Base-by-base conservation (phyloP, 805 yeast genomes). In the Saturnispora kantuleensis region DNA sequence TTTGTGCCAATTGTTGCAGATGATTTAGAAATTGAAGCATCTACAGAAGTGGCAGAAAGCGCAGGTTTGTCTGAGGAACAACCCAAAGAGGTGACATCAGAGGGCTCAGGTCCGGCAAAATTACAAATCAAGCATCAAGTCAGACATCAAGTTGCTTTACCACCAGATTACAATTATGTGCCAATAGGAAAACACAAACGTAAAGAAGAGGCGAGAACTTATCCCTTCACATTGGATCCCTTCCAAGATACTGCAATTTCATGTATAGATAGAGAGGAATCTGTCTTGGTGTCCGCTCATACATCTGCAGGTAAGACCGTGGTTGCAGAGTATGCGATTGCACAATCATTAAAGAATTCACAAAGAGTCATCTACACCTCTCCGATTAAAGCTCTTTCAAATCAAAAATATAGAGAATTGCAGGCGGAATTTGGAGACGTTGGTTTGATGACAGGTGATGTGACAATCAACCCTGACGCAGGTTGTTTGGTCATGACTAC, bases 251-350 rank as follows among this genome's bases (percentile, higher is more conserved):
- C 96, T 15, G 84, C 97, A 12, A 82, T 93, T 50, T 88, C 96
- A 10, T 90, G 97, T 66, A 93, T 93, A 51, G 97, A 93, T 62
- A 74, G 97, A 59, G 77, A 80, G 54, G 97, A 90, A 65, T 83
- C 95, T 1, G 99, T 93, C 18, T 71, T 93, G 54, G 98, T 93
- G 5, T 88, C 97, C 31, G 99, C 99, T 9, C 97, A 88, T 57
- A 89, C 97, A 0, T 88, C 96, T 41, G 97, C 97, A 10, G 97
- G 97, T 68, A 89, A 89, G 59, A 89, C 97, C 0, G 97, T 89
- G 39, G 97, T 89, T 35, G 97, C 97, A 1, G 97, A 89, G 61
- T 89, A 89, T 57, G 96, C 97, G 26, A 89, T 89, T 63, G 97
- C 97, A 1, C 96, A 87, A 64, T 84, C 95, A n/a, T 67, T 89